A percentile compares a stretch with the other conserved stretches of the same genome.
phyloP scores from a whole-genome alignment of 2,329 filamentous ascomycete genomes.

The Fusarium tuaranense region DNA sequence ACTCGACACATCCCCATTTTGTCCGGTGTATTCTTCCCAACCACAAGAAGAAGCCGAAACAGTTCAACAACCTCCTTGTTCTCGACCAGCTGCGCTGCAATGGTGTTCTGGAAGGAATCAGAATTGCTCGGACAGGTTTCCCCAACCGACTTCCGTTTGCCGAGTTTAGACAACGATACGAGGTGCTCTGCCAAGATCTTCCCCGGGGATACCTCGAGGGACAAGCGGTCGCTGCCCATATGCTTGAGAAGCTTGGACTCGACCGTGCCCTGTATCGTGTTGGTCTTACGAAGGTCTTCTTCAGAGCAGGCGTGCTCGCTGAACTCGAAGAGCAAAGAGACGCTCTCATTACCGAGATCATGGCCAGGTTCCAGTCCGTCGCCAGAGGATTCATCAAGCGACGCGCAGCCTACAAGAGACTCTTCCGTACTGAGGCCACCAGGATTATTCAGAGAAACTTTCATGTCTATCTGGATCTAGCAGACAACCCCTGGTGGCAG shows the following conservation, averaged over 20 bases:
- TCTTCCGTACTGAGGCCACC: conserved; percentile 95
- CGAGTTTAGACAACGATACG: conserved; percentile 95
- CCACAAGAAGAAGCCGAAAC: conserved; percentile 96
- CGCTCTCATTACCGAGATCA: conserved; percentile 91
- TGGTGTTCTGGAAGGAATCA: conserved; percentile 98
- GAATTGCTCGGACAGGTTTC: conserved; percentile 96
- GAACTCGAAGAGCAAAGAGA: conserved; percentile 97
- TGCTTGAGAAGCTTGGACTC: conserved; percentile 88
- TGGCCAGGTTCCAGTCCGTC: conserved; percentile 91
- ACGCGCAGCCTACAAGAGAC: conserved; percentile 88
- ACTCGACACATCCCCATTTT: conserved; percentile 98
- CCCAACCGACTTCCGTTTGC: conserved; percentile 92
- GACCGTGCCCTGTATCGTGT: conserved; percentile 91
- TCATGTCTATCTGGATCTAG: conserved; percentile 88
- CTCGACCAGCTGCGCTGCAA: conserved; percentile 98
- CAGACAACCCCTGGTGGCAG: conserved; percentile 97
- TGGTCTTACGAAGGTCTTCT: conserved; percentile 97
- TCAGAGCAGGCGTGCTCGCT: conserved; percentile 93
- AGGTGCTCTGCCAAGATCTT: conserved; percentile 90
- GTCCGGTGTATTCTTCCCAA: conserved; percentile 98
- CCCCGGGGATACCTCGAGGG: conserved; percentile 93
- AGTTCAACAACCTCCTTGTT: conserved; percentile 91
- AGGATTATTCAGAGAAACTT: conserved; percentile 96
- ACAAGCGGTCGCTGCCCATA: conserved; percentile 84
- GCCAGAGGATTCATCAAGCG: conserved; percentile 91